These are phyloP conservation scores for Zalaria sp. DNA, from an alignment of 2,329 filamentous ascomycete genomes.

Conservation along the genomic window DNA sequence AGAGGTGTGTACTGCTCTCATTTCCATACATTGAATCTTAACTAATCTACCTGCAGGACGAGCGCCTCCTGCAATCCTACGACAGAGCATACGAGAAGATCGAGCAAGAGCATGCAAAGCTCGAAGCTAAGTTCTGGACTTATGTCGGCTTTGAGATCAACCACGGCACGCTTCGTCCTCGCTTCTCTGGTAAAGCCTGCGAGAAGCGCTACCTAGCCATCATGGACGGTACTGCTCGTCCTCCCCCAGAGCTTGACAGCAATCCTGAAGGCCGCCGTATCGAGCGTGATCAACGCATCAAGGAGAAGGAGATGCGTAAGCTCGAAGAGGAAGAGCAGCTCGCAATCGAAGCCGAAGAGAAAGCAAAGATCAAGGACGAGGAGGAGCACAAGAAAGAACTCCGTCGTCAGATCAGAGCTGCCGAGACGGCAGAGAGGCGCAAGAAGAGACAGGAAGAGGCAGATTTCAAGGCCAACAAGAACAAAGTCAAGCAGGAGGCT, in stretches of 20 bases:
- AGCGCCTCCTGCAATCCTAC: constrained; percentile 26
- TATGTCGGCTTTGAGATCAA: constrained; percentile 22
- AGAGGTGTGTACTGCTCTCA: constrained; percentile 24
- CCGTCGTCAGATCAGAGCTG: constrained; percentile 2
- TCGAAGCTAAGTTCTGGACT: constrained; percentile 29
- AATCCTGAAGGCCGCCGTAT: constrained; percentile 22
- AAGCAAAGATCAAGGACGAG: constrained; percentile 1
- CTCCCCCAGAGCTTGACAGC: constrained; percentile 28
- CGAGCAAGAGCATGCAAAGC: constrained; percentile 23
- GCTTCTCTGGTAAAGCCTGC: constrained; percentile 34
- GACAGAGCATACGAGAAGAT: constrained; percentile 28
- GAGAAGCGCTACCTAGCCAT: constrained; percentile 27
- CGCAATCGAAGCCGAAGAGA: constrained; percentile 2
- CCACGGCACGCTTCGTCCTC: constrained; percentile 25
- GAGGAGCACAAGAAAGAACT: constrained; percentile 7
- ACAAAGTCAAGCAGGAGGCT: too few relatives aligned
- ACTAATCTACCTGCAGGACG: constrained; percentile 22
- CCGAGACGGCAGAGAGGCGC: background rate
- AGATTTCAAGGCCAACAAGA: too few relatives aligned
- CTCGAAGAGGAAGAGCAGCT: constrained; percentile 5
- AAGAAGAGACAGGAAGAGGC: constrained; percentile 3
- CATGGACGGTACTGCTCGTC: constrained; percentile 27
- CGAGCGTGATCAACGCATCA: constrained; percentile 15
- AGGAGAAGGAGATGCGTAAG: constrained; percentile 10
- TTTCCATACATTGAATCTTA: background rate